Base-by-base conservation (phyloP, 2,329 filamentous ascomycete genomes). In the Diaporthe australafricana region DNA sequence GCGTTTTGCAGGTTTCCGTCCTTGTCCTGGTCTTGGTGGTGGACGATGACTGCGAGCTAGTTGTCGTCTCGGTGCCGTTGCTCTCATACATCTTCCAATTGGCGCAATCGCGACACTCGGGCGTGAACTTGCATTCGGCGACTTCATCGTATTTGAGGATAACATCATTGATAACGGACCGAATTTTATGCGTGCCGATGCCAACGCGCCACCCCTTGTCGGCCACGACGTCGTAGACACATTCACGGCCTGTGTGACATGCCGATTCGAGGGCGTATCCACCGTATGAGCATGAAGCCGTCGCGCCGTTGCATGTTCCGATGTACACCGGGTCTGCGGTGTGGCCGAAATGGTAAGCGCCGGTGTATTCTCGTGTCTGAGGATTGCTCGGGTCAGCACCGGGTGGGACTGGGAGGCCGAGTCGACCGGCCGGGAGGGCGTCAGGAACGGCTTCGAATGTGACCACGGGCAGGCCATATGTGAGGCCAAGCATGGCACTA, bases 31-130 rank as follows among this genome's bases (percentile, higher is more conserved):
- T 93, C 53, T 88, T 88, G 3, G 89, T 90, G 2, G 87, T 87
- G 1, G 88, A 87, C 1, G 88, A 88, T 0, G 87, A 87, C 5
- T 84, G 86, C 2, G 89, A 86, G 0, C 90, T 90, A 0, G 92
- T 93, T 0, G 91, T 94, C 1, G 87, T 88, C 74, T 95, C 92
- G 1, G 93, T 96, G 38, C 93, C 93, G 79, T 98, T 98, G 80
- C 95, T 97, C 81, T 95, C 92, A 79, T 94, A 97, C 86, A 95
- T 97, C 78, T 98, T 97, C 96, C 96, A 98, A 70, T 92, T 91
- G 71, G 90, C 94, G 78, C 96, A 98, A 80, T 99, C 96, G 50
- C 93, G 90, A 80, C 96, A 98, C 67, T 94, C 92, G 27, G 90
- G 87, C 8, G 96, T 95, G 38, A 88, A 86, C 68, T 88, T 88